Evolutionary conservation across 2,329 filamentous ascomycete species (phyloP).

Genomic region (Pyricularia pennisetigena): DNA sequence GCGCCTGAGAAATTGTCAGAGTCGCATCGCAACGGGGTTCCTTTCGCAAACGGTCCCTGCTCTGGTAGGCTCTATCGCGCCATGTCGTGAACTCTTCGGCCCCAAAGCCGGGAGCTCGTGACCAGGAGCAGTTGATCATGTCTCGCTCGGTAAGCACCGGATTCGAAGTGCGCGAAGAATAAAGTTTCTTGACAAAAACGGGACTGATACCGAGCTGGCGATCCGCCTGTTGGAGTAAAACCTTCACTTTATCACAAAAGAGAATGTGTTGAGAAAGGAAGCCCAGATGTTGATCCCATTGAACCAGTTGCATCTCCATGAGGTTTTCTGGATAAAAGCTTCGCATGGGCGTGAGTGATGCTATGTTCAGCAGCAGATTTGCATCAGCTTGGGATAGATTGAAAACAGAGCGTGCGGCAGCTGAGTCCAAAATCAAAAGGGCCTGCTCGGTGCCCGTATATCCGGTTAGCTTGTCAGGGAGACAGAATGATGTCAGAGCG

Average conservation of each 20-base stretch:
- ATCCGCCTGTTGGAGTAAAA: not conserved
- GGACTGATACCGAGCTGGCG: not conserved
- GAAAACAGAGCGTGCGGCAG: slow-evolving; percentile 23
- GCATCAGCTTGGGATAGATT: slow-evolving; percentile 22
- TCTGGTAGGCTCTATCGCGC: not conserved
- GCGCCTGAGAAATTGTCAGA: not conserved
- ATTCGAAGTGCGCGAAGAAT: not conserved
- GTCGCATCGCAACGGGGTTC: not conserved
- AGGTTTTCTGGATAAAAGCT: not conserved
- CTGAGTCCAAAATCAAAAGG: slow-evolving; percentile 35
- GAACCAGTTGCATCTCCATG: not conserved
- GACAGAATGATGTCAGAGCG: slow-evolving; percentile 39
- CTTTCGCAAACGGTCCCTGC: not conserved
- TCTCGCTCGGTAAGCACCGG: not conserved
- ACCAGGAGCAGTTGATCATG: not conserved
- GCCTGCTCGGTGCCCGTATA: slow-evolving; percentile 46
- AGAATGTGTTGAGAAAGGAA: not conserved
- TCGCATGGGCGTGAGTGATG: slow-evolving; percentile 15
- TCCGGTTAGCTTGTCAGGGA: slow-evolving; percentile 36
- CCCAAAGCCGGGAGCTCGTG: not conserved
- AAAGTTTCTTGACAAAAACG: not conserved
- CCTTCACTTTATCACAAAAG: not conserved
- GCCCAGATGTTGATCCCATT: not conserved
- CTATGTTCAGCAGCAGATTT: slow-evolving; percentile 25
- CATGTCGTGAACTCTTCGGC: not conserved